These are phyloP conservation scores for Hypoxylon sp. DNA, from an alignment of 2,329 filamentous ascomycete genomes.

Conservation along the genomic window DNA sequence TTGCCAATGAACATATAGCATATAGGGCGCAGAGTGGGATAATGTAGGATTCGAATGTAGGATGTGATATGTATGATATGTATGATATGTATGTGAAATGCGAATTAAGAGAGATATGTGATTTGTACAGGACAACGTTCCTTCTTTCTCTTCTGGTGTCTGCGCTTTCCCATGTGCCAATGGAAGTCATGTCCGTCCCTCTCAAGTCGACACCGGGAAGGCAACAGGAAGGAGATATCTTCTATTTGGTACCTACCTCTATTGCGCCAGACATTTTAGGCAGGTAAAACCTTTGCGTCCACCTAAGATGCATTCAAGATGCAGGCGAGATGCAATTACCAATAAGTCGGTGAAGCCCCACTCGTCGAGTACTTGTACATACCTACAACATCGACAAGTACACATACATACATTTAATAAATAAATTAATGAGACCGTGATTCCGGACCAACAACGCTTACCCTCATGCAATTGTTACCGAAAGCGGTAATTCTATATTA, in stretches of 20 bases:
- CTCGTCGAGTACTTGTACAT: background rate
- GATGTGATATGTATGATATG: constrained; percentile 11
- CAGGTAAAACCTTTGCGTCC: constrained; percentile 14
- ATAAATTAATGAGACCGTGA: background rate
- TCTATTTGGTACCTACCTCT: background rate
- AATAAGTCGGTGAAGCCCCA: constrained; percentile 29
- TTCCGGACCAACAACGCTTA: background rate
- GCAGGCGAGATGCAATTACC: constrained; percentile 4
- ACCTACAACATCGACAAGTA: background rate
- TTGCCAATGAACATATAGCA: constrained; percentile 35
- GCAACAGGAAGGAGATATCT: constrained; percentile 5
- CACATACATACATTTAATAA: background rate
- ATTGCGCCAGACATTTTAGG: constrained; percentile 21
- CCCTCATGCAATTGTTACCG: constrained; percentile 26
- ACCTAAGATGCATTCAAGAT: background rate
- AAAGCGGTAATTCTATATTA: constrained; percentile 26
- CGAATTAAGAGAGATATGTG: constrained; percentile 4
- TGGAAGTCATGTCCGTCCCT: constrained; percentile 11
- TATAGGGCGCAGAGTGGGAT: constrained; percentile 37
- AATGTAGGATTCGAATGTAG: constrained; percentile 35
- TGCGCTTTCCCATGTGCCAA: constrained; percentile 22
- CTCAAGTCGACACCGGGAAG: constrained; percentile 5
- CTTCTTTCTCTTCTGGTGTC: constrained; percentile 1
- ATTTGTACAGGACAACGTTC: constrained; percentile 2
- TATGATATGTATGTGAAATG: constrained; percentile 11